A percentile compares a stretch with the other conserved stretches of the same genome.
These are phyloP conservation scores for Rhodamnia rubescens DNA, from an alignment of 345 rosid genomes.

Conservation along the genomic window DNA sequence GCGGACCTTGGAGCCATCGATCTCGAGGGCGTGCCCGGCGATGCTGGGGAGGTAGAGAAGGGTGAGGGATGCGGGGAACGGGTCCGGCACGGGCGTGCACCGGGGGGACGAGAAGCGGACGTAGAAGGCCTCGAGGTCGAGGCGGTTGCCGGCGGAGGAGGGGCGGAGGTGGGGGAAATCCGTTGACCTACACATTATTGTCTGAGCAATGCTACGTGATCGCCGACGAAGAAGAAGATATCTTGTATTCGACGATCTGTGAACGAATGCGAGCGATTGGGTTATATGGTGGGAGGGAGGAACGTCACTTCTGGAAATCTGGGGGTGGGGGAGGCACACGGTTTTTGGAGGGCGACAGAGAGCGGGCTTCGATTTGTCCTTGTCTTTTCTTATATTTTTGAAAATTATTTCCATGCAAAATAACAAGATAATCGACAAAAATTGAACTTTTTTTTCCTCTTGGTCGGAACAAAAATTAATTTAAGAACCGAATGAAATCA, in stretches of 20 bases:
- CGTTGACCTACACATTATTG: constrained; percentile 45
- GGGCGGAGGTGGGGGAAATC: constrained; percentile 21
- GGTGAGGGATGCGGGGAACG: constrained; percentile 48
- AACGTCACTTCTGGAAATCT: neutral
- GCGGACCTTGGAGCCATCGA: constrained; percentile 48
- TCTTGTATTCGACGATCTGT: neutral
- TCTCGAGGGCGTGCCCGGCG: constrained; percentile 35
- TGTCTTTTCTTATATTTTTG: too few species aligned
- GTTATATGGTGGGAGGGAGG: neutral
- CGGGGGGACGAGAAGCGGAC: constrained; percentile 33
- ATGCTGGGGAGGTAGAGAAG: constrained; percentile 60
- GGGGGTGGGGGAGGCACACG: constrained; percentile 3
- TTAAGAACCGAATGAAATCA: too few species aligned
- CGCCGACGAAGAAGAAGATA: neutral
- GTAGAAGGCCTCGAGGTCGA: constrained; percentile 50
- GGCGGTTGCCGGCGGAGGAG: neutral
- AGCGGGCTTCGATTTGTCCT: too few species aligned
- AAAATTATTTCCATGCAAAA: too few species aligned
- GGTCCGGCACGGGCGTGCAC: neutral
- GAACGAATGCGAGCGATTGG: too few species aligned
- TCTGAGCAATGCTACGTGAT: neutral
- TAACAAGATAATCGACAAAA: too few species aligned
- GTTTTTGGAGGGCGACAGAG: neutral
- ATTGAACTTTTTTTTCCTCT: too few species aligned
- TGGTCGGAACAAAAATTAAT: too few species aligned